Percentiles rank a stretch among this genome's conserved stretches.
Evolutionary conservation across 495 filamentous ascomycete species (phyloP).

Genomic region (Amorphotheca resinae): DNA sequence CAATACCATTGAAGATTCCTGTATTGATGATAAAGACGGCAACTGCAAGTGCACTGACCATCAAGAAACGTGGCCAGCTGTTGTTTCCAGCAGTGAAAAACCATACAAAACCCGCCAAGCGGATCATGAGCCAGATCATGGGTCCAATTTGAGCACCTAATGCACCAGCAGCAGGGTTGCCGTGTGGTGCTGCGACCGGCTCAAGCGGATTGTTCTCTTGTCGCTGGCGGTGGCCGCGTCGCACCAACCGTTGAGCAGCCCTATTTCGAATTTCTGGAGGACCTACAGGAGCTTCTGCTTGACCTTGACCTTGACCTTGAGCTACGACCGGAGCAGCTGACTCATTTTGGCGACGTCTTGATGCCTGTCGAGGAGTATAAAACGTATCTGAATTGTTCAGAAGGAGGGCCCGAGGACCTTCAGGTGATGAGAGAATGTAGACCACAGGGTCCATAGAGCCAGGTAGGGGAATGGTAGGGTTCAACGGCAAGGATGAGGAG

Average conservation of each 20-base stretch:
- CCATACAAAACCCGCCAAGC: conserved; percentile 65
- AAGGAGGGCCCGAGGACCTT: conserved; percentile 46
- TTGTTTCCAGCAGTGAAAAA: conserved; percentile 63
- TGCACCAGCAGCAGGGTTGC: conserved; percentile 19
- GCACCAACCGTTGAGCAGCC: conserved; percentile 10
- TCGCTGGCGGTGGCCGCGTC: conserved; percentile 16
- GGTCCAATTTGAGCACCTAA: conserved; percentile 38
- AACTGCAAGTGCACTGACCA: conserved; percentile 46
- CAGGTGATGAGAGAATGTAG: conserved; percentile 50
- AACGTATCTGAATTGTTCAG: conserved; percentile 36
- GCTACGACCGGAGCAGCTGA: background rate
- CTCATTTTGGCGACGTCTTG: conserved; percentile 11
- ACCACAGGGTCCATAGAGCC: conserved; percentile 29
- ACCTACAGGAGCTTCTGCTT: conserved; percentile 1
- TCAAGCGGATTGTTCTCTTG: conserved; percentile 1
- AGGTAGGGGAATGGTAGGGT: background rate
- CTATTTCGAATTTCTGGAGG: conserved; percentile 16
- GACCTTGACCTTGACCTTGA: background rate
- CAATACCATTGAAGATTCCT: conserved; percentile 45
- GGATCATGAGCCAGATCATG: conserved; percentile 65
- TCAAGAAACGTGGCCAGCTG: conserved; percentile 53
- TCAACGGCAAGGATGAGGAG: background rate
- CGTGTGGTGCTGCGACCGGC: conserved; percentile 9
- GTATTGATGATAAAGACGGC: conserved; percentile 53
- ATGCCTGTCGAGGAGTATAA: conserved; percentile 25